These are phyloP conservation scores for Aspergillus transmontanensis DNA, from an alignment of 2,329 filamentous ascomycete genomes.

Conservation along the genomic window DNA sequence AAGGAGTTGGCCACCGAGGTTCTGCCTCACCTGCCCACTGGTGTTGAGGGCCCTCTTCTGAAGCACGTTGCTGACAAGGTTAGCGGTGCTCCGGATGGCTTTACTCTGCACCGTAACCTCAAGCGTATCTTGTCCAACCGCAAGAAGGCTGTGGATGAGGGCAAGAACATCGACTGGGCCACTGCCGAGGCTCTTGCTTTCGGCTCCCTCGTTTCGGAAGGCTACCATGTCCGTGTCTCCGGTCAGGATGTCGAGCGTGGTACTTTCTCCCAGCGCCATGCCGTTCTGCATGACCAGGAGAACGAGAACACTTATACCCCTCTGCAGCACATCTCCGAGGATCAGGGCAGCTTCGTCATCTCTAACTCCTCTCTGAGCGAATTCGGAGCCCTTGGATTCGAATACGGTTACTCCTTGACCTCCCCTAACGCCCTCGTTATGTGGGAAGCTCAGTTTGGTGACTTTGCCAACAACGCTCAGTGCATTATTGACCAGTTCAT, in stretches of 20 bases:
- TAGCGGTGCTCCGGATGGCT: constrained; percentile 76
- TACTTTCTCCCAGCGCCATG: constrained; percentile 97
- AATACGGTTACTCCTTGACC: constrained; percentile 97
- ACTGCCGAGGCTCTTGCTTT: constrained; percentile 96
- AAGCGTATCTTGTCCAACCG: constrained; percentile 91
- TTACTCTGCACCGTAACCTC: constrained; percentile 89
- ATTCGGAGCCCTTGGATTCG: constrained; percentile 82
- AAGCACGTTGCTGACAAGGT: constrained; percentile 83
- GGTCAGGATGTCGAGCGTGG: constrained; percentile 99
- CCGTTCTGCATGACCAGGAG: constrained; percentile 97
- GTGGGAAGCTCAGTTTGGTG: constrained; percentile 99
- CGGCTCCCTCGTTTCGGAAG: constrained; percentile 85
- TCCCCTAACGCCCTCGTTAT: constrained; percentile 97
- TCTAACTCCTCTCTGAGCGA: constrained; percentile 88
- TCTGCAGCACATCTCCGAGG: constrained; percentile 81
- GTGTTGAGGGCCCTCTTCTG: constrained; percentile 71
- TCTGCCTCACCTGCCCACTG: constrained; percentile 86
- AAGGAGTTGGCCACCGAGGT: constrained; percentile 96
- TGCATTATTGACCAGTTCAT: constrained; percentile 99
- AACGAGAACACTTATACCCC: constrained; percentile 91
- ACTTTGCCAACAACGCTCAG: constrained; percentile 99
- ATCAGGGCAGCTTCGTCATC: constrained; percentile 95
- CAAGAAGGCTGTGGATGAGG: constrained; percentile 88
- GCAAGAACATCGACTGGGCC: constrained; percentile 95
- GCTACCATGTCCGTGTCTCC: constrained; percentile 95